Percentiles rank a stretch among this genome's conserved stretches.
Conservation (phyloP, 2,329 filamentous ascomycete species). For the Exophiala sideris region DNA sequence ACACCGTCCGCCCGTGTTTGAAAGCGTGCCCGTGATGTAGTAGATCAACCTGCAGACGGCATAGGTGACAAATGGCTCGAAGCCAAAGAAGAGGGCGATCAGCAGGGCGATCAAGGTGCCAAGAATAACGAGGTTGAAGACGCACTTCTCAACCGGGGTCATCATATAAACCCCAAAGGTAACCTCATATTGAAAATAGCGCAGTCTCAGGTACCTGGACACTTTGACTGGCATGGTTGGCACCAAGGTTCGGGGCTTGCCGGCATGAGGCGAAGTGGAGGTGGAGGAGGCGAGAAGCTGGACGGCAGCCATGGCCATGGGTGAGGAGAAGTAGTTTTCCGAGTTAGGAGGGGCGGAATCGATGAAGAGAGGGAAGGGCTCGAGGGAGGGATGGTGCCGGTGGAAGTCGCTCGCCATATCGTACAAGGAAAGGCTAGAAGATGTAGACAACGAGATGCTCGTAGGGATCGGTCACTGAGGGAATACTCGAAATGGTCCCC, state of each 20-base stretch:
- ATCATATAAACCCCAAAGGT: conserved; percentile 98
- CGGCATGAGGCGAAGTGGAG: conserved; percentile 1
- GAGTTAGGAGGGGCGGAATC: conserved; percentile 25
- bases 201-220: conserved; percentile 63
- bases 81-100: conserved; percentile 22
- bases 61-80: conserved; percentile 24
- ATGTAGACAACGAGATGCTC: no score
- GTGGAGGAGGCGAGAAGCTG: conserved; percentile 21
- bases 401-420: conserved; percentile 14
- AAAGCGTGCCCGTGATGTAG: conserved; percentile 22
- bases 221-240: conserved; percentile 19
- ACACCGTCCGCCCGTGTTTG: conserved; percentile 16
- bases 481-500: no score
- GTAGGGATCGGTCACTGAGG: no score
- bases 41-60: conserved; percentile 24
- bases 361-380: conserved; percentile 29
- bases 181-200: conserved; percentile 97
- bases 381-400: conserved; percentile 18
- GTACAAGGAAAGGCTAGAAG: neutral
- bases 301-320: conserved; percentile 27
- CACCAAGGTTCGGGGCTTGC: conserved; percentile 18
- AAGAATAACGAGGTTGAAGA: conserved; percentile 72
- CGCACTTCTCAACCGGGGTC: conserved; percentile 89
- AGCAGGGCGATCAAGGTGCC: conserved; percentile 11
- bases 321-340: conserved; percentile 28